Evolutionary conservation across 495 filamentous ascomycete genomes (phyloP), one percentile per base, ranked within the genome.

Genomic region (Elasticomyces elasticus): DNA sequence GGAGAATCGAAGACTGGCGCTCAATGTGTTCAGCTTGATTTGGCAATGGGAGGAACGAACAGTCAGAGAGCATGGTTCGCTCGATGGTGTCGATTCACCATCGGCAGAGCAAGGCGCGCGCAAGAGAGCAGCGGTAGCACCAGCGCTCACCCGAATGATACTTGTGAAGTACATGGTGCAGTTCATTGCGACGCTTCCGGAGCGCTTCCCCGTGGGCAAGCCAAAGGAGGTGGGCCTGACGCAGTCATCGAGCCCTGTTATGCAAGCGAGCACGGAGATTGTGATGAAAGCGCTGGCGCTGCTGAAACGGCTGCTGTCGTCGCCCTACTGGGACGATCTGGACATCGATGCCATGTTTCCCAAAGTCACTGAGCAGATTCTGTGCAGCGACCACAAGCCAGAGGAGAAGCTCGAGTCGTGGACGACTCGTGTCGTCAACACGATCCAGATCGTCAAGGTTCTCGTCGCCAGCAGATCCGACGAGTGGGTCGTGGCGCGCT

Each of bases 131-230:
- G 69, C 67, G 31, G 68, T 71, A 5, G 68, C 67, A 0, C 27
- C n/a, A 9, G 61, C 74, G 6, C 64, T 77, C 13, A 79, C 86
- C 31, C 76, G 88, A 12, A 77, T 77, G 9, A 81, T 88, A 62
- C 81, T 97, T 70, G 78, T 95, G 40, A 94, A 90, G 64, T 97
- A 96, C 66, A 76, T 97, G 19, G 87, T 95, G 22, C 84, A 90
- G 33, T 95, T 95, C 67, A 95, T 97, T 62, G 88, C 87, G 6
- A 82, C 85, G 22, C 77, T 92, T n/a, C 83, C 80, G 43, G 90
- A 92, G 69, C 79, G 86, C 38, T 95, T 84, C 69, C 81, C 78
- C 44, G 79, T 86, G 5, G 7, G 72, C 80, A 25, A 69, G 79
- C 3, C 47, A 37, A 50, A 37, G 28, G 47, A 50, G 26, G 19